Conservation (phyloP, 768 basidiomycete species). For the Aureoboletus auriporus region DNA sequence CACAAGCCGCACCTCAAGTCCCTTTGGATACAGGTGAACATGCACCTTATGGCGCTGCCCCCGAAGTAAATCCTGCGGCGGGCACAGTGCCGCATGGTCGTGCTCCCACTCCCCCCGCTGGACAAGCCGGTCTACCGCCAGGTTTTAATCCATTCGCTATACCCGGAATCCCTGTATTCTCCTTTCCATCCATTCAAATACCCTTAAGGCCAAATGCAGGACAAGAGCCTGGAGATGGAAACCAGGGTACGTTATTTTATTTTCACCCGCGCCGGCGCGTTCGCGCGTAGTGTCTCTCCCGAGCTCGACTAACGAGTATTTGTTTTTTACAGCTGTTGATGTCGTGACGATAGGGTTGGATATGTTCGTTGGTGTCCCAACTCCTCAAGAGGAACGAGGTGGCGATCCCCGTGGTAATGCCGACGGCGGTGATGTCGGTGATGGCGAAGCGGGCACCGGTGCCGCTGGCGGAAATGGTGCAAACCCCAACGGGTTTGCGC, state of each 20-base stretch:
- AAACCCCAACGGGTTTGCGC: constrained; percentile 16
- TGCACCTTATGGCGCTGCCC: not conserved
- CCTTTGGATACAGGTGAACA: constrained; percentile 4
- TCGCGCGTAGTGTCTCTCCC: constrained; percentile 13
- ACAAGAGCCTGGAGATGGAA: constrained; percentile 11
- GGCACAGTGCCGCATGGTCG: constrained; percentile 1
- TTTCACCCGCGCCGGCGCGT: not conserved
- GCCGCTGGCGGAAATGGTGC: constrained; percentile 17
- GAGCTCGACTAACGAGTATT: constrained; percentile 16
- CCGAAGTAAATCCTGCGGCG: constrained; percentile 2
- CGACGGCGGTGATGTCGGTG: constrained; percentile 1
- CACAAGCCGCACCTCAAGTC: constrained; percentile 3
- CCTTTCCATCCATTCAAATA: constrained; percentile 26
- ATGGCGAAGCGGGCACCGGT: constrained; percentile 2
- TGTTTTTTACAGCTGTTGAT: constrained; percentile 16
- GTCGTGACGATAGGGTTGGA: constrained; percentile 40
- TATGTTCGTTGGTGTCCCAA: constrained; percentile 30
- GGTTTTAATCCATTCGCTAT: constrained; percentile 14
- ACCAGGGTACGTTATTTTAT: constrained; percentile 15
- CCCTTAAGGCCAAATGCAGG: constrained; percentile 13
- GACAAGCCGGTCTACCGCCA: constrained; percentile 2
- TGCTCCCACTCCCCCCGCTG: not conserved
- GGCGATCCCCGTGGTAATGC: constrained; percentile 9
- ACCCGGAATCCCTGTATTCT: constrained; percentile 24
- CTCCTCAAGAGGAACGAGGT: constrained; percentile 6